These are phyloP conservation scores for Neurospora tetraspora DNA, from an alignment of 495 filamentous ascomycete species.

Conservation along the genomic window DNA sequence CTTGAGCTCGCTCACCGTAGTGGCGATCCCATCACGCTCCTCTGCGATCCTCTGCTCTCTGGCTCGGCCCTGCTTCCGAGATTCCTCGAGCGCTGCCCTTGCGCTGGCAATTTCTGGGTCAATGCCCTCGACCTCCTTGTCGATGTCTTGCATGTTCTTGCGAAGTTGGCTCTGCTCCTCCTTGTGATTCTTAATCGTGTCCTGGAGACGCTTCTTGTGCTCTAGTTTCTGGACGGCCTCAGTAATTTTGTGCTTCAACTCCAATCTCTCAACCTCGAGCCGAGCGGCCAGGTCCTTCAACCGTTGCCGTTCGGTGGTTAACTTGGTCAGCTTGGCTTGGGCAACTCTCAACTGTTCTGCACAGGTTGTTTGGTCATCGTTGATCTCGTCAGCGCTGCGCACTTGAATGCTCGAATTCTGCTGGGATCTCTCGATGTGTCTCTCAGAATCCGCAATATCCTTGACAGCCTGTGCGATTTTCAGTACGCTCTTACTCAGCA, in stretches of 20 bases:
- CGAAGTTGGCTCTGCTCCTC: constrained; percentile 57
- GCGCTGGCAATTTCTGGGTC: constrained; percentile 65
- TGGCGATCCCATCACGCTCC: constrained; percentile 57
- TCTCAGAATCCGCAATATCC: constrained; percentile 59
- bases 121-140: constrained; percentile 59
- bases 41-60: constrained; percentile 67
- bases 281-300: constrained; percentile 52
- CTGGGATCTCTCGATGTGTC: constrained; percentile 62
- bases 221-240: constrained; percentile 64
- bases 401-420: constrained; percentile 53
- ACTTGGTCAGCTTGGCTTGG: constrained; percentile 50
- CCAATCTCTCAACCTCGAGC: constrained; percentile 62
- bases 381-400: constrained; percentile 73
- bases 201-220: constrained; percentile 56
- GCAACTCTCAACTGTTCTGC: constrained; percentile 56
- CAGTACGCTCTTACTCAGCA: constrained; percentile 61
- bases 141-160: constrained; percentile 52
- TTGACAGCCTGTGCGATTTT: constrained; percentile 62
- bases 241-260: constrained; percentile 58
- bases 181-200: constrained; percentile 63
- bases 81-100: constrained; percentile 63
- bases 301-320: constrained; percentile 61
- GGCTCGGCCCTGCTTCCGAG: constrained; percentile 55
- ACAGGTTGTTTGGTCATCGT: constrained; percentile 57
- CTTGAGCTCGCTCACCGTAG: constrained; percentile 67